Conservation (phyloP, 345 rosid species). For the Ceriops decandra region DNA sequence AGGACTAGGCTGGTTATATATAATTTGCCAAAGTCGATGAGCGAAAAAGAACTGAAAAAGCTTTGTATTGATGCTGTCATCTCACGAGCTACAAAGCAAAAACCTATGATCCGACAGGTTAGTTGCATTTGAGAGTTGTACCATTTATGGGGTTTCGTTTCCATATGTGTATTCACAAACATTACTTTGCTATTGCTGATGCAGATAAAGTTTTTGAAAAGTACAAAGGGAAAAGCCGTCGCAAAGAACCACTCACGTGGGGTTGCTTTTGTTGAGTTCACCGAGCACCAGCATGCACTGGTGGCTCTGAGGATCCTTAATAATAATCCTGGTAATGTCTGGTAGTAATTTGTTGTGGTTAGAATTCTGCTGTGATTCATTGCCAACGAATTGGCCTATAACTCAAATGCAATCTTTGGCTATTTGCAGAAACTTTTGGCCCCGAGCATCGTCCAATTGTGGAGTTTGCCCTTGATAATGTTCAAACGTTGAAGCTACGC, state of each 20-base stretch:
- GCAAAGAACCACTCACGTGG: slow-evolving; percentile 71
- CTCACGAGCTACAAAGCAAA: slow-evolving; percentile 91
- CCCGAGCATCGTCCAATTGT: slow-evolving; percentile 73
- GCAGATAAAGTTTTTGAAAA: slow-evolving; percentile 77
- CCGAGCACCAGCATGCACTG: slow-evolving; percentile 82
- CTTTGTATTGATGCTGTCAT: slow-evolving; percentile 69
- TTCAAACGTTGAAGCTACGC: slow-evolving; percentile 65
- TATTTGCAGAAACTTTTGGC: slow-evolving; percentile 71
- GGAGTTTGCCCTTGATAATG: slow-evolving; percentile 81
- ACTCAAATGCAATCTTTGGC: slow-evolving; percentile 7
- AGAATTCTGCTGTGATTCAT: neutral
- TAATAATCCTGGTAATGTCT: slow-evolving; percentile 71
- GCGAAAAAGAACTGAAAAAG: slow-evolving; percentile 58
- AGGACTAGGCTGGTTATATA: slow-evolving; percentile 72
- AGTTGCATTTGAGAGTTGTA: slow-evolving; percentile 11
- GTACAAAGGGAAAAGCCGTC: slow-evolving; percentile 58
- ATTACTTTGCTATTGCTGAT: slow-evolving; percentile 2
- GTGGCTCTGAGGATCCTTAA: slow-evolving; percentile 91
- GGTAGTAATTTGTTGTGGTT: neutral
- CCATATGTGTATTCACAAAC: neutral
- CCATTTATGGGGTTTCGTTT: neutral
- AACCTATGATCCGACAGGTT: slow-evolving; percentile 79
- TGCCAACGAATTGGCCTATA: neutral
- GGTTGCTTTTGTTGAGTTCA: slow-evolving; percentile 84
- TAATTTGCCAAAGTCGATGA: slow-evolving; percentile 81